Evolutionary conservation across 2,329 filamentous ascomycete genomes (phyloP).

Genomic region (Herpotrichia juniperi): DNA sequence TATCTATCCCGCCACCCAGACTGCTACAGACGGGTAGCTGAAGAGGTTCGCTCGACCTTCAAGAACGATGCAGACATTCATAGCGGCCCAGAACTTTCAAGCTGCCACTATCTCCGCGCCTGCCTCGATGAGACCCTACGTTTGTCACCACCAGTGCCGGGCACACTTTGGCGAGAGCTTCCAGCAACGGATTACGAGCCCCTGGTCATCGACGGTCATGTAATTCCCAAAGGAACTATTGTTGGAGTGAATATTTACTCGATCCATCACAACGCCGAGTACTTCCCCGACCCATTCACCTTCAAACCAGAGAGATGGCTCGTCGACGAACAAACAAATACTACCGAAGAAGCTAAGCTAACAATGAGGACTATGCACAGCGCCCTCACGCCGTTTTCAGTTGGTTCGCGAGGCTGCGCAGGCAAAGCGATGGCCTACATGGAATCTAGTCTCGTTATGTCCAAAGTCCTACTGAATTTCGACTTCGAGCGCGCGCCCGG

Average conservation of each 20-base stretch:
- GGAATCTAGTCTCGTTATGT: conserved; percentile 4
- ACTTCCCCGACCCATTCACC: conserved; percentile 7
- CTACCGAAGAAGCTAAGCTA: background rate
- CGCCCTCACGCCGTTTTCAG: conserved; percentile 4
- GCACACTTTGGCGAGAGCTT: conserved; percentile 3
- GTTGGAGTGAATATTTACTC: conserved; percentile 7
- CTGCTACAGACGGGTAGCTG: background rate
- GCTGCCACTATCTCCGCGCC: conserved; percentile 21
- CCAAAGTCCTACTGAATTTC: conserved; percentile 5
- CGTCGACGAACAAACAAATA: background rate
- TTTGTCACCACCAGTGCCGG: conserved; percentile 10
- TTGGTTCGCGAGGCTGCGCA: conserved; percentile 1
- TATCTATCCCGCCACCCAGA: conserved; percentile 9
- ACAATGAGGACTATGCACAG: background rate
- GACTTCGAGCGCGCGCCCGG: conserved; percentile 5
- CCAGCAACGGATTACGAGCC: background rate
- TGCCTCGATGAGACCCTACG: conserved; percentile 26
- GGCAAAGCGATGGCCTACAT: conserved; percentile 11
- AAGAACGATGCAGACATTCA: conserved; percentile 14
- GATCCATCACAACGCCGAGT: conserved; percentile 6
- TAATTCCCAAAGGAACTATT: conserved; percentile 3
- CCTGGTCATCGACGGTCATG: conserved; percentile 6
- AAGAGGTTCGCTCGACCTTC: conserved; percentile 18
- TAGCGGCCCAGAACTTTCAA: conserved; percentile 10
- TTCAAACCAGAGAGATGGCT: conserved; percentile 10